Evolutionary conservation across 1,139 yeast species (phyloP).

Genomic region (Meyerozyma elateridarum): DNA sequence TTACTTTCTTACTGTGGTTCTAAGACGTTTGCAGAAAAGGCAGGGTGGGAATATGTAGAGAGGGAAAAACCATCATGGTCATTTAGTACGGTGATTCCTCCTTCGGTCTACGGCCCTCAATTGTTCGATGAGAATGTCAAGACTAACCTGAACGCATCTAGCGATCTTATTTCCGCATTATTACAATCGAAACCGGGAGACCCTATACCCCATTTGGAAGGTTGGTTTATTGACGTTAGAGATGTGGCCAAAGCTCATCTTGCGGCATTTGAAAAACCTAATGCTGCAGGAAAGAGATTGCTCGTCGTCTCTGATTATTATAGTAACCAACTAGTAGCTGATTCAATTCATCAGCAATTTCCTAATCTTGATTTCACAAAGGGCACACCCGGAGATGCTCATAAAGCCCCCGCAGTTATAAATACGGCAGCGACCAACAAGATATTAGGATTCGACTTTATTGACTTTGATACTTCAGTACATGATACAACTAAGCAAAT

Average conservation of each 20-base stretch:
- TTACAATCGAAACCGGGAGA: slow-evolving; percentile 20
- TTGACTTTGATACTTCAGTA: slow-evolving; percentile 9
- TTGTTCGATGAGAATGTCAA: slow-evolving; percentile 23
- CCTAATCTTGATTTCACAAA: no score
- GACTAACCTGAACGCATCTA: slow-evolving; percentile 31
- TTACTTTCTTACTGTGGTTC: slow-evolving; percentile 17
- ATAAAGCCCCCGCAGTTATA: no score
- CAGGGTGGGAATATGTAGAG: slow-evolving; percentile 51
- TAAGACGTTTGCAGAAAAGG: slow-evolving; percentile 33
- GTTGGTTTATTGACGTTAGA: slow-evolving; percentile 37
- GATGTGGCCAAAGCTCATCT: slow-evolving; percentile 39
- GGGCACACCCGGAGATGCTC: no score
- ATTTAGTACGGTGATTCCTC: slow-evolving; percentile 44
- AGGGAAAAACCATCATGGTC: slow-evolving; percentile 34
- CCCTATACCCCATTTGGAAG: slow-evolving; percentile 17
- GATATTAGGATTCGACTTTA: slow-evolving; percentile 11
- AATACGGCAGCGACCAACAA: slow-evolving; percentile 8
- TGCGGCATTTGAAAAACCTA: slow-evolving; percentile 24
- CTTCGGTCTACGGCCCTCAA: slow-evolving; percentile 51
- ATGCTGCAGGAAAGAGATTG: slow-evolving; percentile 24
- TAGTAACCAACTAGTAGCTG: no score
- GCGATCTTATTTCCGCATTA: slow-evolving; percentile 24
- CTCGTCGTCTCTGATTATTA: slow-evolving; percentile 8
- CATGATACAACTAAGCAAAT: slow-evolving; percentile 31
- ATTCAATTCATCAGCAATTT: no score